Evolutionary conservation across 1,139 yeast genomes (phyloP).

Genomic region (Suhomyces ambrosiae): DNA sequence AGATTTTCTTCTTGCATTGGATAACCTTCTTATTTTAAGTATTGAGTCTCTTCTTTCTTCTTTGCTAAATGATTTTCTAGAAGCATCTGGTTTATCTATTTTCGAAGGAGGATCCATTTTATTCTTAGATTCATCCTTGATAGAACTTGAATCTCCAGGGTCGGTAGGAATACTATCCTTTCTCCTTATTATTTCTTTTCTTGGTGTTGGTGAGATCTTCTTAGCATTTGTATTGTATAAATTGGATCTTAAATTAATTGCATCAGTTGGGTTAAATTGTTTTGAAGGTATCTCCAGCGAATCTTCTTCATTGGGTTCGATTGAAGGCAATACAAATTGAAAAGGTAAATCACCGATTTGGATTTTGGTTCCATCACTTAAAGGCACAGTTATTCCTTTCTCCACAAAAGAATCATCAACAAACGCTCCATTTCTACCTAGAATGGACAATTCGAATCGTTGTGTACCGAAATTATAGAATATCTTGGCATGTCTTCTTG

Average conservation of each 20-base stretch:
- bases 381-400: slow-evolving; percentile 85
- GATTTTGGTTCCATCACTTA: slow-evolving; percentile 76
- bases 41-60: slow-evolving; percentile 18
- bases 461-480: slow-evolving; percentile 95
- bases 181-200: slow-evolving; percentile 11
- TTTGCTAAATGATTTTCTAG: slow-evolving; percentile 8
- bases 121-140: slow-evolving; percentile 8
- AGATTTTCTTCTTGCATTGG: slow-evolving; percentile 44
- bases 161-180: slow-evolving; percentile 4
- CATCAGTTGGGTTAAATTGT: slow-evolving; percentile 56
- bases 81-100: slow-evolving; percentile 7
- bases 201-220: slow-evolving; percentile 21
- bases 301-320: slow-evolving; percentile 35
- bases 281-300: slow-evolving; percentile 24
- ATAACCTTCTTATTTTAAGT: slow-evolving; percentile 31
- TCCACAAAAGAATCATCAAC: slow-evolving; percentile 88
- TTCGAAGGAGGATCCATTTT: slow-evolving; percentile 7
- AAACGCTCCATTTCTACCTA: slow-evolving; percentile 95
- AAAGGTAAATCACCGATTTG: slow-evolving; percentile 94
- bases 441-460: slow-evolving; percentile 82
- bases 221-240: slow-evolving; percentile 33
- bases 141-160: slow-evolving; percentile 1
- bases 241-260: slow-evolving; percentile 52
- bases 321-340: slow-evolving; percentile 74
- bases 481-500: slow-evolving; percentile 90